Evolutionary conservation across 129 eudicot species (phyloP).

Genomic region (Saussurea involucrata): DNA sequence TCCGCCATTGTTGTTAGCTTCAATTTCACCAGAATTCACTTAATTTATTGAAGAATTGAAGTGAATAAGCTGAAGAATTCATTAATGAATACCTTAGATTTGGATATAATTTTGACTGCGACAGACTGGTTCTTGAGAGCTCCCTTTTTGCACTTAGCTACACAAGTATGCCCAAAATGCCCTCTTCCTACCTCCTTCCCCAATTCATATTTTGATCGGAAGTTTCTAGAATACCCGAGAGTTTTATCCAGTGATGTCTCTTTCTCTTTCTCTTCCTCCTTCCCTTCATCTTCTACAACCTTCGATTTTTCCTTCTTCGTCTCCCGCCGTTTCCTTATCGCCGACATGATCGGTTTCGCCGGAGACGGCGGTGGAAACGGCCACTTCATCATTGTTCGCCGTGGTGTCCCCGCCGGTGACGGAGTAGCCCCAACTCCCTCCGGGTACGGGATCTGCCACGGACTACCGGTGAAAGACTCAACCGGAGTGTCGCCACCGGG

Average conservation of each 20-base stretch:
- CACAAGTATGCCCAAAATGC: conserved; percentile 96
- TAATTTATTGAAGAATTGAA: background rate
- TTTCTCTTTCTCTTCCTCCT: conserved; percentile 36
- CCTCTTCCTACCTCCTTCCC: conserved; percentile 91
- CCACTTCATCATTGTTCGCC: conserved; percentile 58
- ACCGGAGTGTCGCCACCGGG: conserved; percentile 45
- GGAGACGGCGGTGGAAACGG: conserved; percentile 99
- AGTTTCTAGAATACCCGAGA: conserved; percentile 70
- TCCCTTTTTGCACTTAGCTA: conserved; percentile 74
- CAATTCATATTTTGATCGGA: conserved; percentile 64
- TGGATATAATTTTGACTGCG: conserved; percentile 87
- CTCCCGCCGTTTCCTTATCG: conserved; percentile 57
- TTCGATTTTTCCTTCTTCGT: conserved; percentile 28
- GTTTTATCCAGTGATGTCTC: conserved; percentile 56
- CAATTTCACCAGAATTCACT: background rate
- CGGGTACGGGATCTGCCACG: conserved; percentile 71
- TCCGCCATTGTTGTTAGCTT: conserved; percentile 4
- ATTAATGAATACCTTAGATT: conserved; percentile 64
- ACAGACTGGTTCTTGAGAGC: conserved; percentile 61
- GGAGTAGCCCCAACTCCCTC: conserved; percentile 67
- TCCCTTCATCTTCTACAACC: conserved; percentile 39
- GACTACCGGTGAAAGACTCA: conserved; percentile 58
- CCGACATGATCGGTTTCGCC: conserved; percentile 95
- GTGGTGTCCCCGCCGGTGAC: conserved; percentile 81
- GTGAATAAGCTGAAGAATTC: background rate